Evolutionary conservation across 2,329 filamentous ascomycete species (phyloP).

Genomic region (Diatrype stigma): DNA sequence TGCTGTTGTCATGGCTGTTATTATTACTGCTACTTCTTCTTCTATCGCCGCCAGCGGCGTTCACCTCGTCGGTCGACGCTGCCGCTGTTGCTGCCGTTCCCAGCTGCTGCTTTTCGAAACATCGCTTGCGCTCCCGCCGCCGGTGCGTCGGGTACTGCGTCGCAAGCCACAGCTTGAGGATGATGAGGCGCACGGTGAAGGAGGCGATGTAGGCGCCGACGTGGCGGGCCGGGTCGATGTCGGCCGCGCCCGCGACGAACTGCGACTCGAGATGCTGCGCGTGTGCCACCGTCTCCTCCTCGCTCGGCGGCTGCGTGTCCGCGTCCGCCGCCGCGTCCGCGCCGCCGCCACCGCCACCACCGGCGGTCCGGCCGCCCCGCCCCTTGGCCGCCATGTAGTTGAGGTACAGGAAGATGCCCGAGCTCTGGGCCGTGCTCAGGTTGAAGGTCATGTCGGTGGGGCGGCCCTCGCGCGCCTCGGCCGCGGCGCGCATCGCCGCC

Average conservation of each 20-base stretch:
- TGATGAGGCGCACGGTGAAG: constrained; percentile 36
- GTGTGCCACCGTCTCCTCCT: constrained; percentile 36
- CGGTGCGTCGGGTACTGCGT: constrained; percentile 41
- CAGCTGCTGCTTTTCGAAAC: background rate
- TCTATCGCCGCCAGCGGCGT: too few species aligned
- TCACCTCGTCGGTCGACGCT: too few species aligned
- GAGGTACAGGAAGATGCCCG: constrained; percentile 35
- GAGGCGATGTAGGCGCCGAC: constrained; percentile 34
- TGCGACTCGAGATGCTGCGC: constrained; percentile 35
- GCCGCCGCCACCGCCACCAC: too few species aligned
- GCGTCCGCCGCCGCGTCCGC: too few species aligned
- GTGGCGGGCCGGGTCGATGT: constrained; percentile 23
- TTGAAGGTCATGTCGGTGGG: constrained; percentile 38
- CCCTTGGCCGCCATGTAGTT: constrained; percentile 28
- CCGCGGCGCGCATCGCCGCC: constrained; percentile 10
- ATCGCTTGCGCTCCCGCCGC: constrained; percentile 18
- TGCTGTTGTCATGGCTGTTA: background rate
- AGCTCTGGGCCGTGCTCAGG: constrained; percentile 36
- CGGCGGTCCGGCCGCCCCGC: background rate
- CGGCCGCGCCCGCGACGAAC: constrained; percentile 34
- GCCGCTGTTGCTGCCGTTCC: too few species aligned
- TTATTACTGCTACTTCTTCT: too few species aligned
- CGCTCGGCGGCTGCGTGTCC: constrained; percentile 24
- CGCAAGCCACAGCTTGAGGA: constrained; percentile 43
- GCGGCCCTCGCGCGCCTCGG: constrained; percentile 32